Conservation (phyloP, 495 filamentous ascomycete genomes). For the Elaphomyces granulatus region DNA sequence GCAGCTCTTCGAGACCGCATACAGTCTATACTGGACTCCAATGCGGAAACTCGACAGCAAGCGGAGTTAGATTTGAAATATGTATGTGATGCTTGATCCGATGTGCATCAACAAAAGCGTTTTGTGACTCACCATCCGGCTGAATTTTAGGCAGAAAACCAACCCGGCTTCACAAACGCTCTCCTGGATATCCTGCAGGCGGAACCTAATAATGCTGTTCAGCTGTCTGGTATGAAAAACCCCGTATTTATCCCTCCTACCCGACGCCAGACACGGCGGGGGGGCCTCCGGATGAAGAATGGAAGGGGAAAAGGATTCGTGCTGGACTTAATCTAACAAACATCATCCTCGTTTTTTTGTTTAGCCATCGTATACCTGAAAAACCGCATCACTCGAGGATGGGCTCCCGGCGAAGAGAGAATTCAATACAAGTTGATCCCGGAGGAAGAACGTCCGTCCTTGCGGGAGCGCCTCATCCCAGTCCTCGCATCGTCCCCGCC, state of each 20-base stretch:
- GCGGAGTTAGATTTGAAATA: slow-evolving; percentile 90
- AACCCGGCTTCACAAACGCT: slow-evolving; percentile 79
- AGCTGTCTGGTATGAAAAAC: slow-evolving; percentile 62
- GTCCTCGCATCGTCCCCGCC: slow-evolving; percentile 66
- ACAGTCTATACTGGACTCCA: slow-evolving; percentile 68
- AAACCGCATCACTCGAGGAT: slow-evolving; percentile 84
- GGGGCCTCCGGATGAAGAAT: too few relatives aligned
- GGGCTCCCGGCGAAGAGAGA: slow-evolving; percentile 61
- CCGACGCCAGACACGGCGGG: too few relatives aligned
- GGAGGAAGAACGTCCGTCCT: slow-evolving; percentile 76
- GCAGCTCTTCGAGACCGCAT: slow-evolving; percentile 75
- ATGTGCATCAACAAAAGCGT: too few relatives aligned
- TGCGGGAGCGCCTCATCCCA: slow-evolving; percentile 76
- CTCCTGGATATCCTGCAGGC: slow-evolving; percentile 79
- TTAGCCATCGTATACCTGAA: slow-evolving; percentile 94
- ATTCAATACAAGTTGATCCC: slow-evolving; percentile 51
- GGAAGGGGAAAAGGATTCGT: too few relatives aligned
- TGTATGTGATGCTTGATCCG: slow-evolving; percentile 59
- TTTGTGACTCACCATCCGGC: slow-evolving; percentile 3
- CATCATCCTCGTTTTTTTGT: slow-evolving; percentile 7
- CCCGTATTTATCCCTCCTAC: slow-evolving; percentile 1
- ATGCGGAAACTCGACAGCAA: slow-evolving; percentile 69
- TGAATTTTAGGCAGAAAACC: slow-evolving; percentile 63
- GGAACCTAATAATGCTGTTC: slow-evolving; percentile 70
- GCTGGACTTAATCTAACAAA: slow-evolving; percentile 9